Conservation (phyloP, 2,329 filamentous ascomycete genomes). For the Phoma sp. region DNA sequence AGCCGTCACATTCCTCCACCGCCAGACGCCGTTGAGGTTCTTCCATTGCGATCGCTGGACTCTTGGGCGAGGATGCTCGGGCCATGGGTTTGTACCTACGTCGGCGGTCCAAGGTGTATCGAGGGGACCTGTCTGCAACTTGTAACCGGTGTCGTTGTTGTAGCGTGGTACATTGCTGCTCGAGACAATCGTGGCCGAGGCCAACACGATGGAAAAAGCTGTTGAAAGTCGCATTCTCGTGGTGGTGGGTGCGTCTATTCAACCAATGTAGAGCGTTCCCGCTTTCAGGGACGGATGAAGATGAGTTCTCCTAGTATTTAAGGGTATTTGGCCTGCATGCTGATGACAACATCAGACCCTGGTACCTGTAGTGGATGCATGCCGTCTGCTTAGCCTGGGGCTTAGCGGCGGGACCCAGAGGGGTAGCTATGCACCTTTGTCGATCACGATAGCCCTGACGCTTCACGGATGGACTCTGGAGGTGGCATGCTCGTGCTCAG, state of each 20-base stretch:
- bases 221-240: background rate
- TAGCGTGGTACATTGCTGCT: conserved; percentile 19
- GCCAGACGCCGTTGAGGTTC: conserved; percentile 66
- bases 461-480: conserved; percentile 1
- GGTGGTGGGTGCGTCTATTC: background rate
- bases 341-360: conserved; percentile 23
- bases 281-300: background rate
- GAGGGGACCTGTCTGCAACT: conserved; percentile 34
- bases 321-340: conserved; percentile 12
- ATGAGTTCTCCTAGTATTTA: conserved; percentile 28
- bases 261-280: background rate
- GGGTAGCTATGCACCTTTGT: conserved; percentile 35
- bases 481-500: conserved; percentile 8
- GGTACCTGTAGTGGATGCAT: conserved; percentile 31
- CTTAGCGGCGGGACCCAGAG: conserved; percentile 30
- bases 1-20: conserved; percentile 54
- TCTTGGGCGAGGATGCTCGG: conserved; percentile 64
- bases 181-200: background rate
- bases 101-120: conserved; percentile 59
- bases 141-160: conserved; percentile 42
- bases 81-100: conserved; percentile 62
- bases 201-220: background rate
- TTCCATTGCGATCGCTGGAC: conserved; percentile 62
- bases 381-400: conserved; percentile 24
- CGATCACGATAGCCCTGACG: conserved; percentile 27